These are phyloP conservation scores for Aspergillus transmontanensis DNA, from an alignment of 2,329 filamentous ascomycete species.

Conservation along the genomic window DNA sequence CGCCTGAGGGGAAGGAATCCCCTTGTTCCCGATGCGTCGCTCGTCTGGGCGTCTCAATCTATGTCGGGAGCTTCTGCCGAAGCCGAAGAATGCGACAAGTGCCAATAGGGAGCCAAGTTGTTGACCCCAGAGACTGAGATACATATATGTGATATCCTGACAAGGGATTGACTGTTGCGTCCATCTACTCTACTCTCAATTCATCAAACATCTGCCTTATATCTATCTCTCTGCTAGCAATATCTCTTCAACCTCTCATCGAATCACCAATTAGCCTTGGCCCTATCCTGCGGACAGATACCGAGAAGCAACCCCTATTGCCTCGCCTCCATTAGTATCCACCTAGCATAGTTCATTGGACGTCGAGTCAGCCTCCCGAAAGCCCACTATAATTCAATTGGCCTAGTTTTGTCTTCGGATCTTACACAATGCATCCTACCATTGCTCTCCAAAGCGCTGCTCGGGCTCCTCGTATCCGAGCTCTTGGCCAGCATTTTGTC, in stretches of 20 bases:
- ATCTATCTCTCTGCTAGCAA: neutral
- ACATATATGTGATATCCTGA: neutral
- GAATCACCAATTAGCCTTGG: neutral
- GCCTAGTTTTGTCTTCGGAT: neutral
- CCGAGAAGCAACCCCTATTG: neutral
- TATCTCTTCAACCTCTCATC: neutral
- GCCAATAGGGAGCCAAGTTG: neutral
- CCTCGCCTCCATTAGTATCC: neutral
- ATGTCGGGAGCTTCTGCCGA: neutral
- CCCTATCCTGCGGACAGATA: neutral
- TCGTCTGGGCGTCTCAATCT: neutral
- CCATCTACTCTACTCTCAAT: neutral
- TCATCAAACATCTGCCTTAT: neutral
- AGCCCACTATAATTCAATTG: neutral
- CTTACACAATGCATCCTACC: neutral
- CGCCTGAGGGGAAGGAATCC: neutral
- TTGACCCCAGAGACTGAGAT: neutral
- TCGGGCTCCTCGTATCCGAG: neutral
- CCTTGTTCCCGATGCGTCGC: neutral
- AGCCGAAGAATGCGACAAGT: neutral
- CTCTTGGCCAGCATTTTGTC: neutral
- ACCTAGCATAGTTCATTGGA: neutral
- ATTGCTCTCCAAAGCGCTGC: neutral
- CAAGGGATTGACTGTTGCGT: neutral
- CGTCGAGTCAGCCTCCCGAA: too few relatives aligned